These are phyloP conservation scores for Paecilomyces sp. DNA, from an alignment of 2,329 filamentous ascomycete genomes.

Conservation along the genomic window DNA sequence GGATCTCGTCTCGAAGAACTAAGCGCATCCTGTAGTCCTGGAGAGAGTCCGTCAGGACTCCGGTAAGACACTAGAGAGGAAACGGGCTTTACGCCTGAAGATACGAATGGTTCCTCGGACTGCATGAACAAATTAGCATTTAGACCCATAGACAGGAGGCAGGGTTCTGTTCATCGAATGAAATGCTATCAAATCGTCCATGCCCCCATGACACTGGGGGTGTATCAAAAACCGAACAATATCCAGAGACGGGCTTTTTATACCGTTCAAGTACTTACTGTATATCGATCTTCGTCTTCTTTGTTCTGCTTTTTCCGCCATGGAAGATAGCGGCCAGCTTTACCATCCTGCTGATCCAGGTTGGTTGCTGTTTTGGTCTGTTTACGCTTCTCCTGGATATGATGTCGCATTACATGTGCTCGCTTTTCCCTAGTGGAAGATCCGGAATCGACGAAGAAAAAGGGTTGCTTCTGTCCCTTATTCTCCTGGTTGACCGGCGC, in stretches of 20 bases:
- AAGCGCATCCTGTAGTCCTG: conserved; percentile 18
- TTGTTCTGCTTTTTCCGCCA: conserved; percentile 15
- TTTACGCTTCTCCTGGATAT: conserved; percentile 34
- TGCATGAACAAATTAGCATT: not conserved
- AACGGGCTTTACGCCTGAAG: not conserved
- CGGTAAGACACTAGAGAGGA: not conserved
- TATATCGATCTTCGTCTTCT: conserved; percentile 3
- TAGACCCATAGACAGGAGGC: too few relatives aligned
- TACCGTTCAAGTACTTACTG: not conserved
- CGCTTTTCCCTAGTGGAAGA: conserved; percentile 36
- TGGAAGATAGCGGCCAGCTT: conserved; percentile 12
- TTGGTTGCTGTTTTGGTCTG: conserved; percentile 20
- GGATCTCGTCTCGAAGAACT: conserved; percentile 25
- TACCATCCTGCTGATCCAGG: conserved; percentile 9
- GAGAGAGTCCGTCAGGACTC: conserved; percentile 3
- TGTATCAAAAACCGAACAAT: not conserved
- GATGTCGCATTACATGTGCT: conserved; percentile 38
- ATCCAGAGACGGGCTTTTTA: not conserved
- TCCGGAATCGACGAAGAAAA: conserved; percentile 34
- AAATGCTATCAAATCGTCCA: not conserved
- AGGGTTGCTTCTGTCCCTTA: conserved; percentile 21
- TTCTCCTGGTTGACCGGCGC: conserved; percentile 13
- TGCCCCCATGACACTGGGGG: not conserved
- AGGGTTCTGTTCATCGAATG: too few relatives aligned
- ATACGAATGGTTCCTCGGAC: not conserved